These are phyloP conservation scores for Toxoplasma gondii DNA, from an alignment of 169 alveolate genomes.

Conservation along the genomic window DNA sequence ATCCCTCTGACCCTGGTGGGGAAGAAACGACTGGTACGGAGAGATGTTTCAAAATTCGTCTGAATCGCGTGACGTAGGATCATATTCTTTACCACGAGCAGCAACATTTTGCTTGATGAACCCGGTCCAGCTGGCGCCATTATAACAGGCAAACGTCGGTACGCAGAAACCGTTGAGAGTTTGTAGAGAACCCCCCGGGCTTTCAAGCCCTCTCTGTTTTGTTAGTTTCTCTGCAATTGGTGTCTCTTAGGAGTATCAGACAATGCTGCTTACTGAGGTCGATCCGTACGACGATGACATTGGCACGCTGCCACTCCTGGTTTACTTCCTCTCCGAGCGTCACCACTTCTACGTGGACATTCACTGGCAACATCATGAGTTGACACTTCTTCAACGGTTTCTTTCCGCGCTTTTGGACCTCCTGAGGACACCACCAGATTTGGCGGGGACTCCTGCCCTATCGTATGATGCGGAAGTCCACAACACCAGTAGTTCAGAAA, in stretches of 20 bases:
- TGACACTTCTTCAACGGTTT: constrained; percentile 69
- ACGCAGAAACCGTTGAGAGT: too few relatives aligned
- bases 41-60: not conserved
- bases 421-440: constrained; percentile 1
- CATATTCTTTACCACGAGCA: too few relatives aligned
- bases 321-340: constrained; percentile 74
- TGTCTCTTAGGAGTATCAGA: constrained; percentile 46
- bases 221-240: not conserved
- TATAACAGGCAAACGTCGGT: too few relatives aligned
- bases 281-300: constrained; percentile 76
- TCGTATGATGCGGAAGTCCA: too few relatives aligned
- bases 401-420: constrained; percentile 63
- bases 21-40: not conserved
- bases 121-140: too few relatives aligned
- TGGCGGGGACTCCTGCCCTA: not conserved
- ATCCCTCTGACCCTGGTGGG: not conserved
- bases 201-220: too few relatives aligned
- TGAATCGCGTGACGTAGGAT: not conserved
- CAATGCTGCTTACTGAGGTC: constrained; percentile 27
- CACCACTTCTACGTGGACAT: constrained; percentile 76
- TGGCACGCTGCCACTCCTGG: constrained; percentile 71
- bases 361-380: constrained; percentile 72
- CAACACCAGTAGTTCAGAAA: not conserved
- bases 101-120: too few relatives aligned
- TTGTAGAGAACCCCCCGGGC: too few relatives aligned